Base-by-base conservation (phyloP, 192 early-diverging fungal species). In the Fimicolochytrium jonesii region DNA sequence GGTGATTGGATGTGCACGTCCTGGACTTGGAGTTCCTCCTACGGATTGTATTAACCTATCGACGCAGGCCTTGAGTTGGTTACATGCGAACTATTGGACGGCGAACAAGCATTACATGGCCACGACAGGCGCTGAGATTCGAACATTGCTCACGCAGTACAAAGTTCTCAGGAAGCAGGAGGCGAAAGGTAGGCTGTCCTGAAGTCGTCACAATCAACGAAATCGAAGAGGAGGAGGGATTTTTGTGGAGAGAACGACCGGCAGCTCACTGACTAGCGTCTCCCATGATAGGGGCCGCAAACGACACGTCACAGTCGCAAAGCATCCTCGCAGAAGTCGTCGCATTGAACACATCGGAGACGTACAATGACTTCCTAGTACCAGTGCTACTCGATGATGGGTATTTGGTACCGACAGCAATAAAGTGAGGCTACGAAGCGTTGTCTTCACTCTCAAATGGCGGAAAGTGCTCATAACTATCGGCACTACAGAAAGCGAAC, bases 41-140 rank as follows among this genome's bases (percentile, higher is more conserved):
- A 39, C 17, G 17, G 7, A 39, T 39, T 39, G 7, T 39, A 7
- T 39, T 31, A 10, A 3, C n/a, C 35, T 15, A 34, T 10, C 31
- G 17, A 34, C 2, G 4, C 39, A 81, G 75, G 77, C 77, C 1
- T 68, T 82, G 22, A 46, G 69, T 20, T 82, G 80, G 80, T 61
- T 82, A 17, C 56, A 77, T 35, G 46, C 45, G 11, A 77, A 75
- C 44, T 82, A 82, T 56, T 82, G 80, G 80, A 59, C 61, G 7
- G 26, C 61, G 7, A 72, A 78, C 61, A 66, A 67, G 20, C 49
- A 52, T 11, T 76, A 72, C 48, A 10, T 76, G 35, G 71, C 63
- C 23, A 61, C 69, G 34, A 70, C 71, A 6, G 45, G 39, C 2
- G 22, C 41, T 0, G 61, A 66, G 18, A 32, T 77, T 4, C 45